Evolutionary conservation across 192 early-diverging fungal genomes (phyloP).

Genomic region (Podila horticola): DNA sequence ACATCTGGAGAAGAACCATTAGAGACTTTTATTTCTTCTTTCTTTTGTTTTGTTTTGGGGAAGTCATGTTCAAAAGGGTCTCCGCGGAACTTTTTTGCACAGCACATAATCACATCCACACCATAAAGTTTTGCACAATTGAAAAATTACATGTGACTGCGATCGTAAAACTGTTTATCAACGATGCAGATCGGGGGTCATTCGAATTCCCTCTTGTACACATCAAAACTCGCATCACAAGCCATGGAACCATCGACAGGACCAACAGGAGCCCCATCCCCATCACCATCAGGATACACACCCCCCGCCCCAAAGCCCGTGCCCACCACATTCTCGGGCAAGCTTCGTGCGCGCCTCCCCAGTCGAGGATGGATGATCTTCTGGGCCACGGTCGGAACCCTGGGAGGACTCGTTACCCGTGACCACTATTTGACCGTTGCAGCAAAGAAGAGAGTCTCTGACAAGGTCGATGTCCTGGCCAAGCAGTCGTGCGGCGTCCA

Average conservation of each 20-base stretch:
- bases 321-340: slow-evolving; percentile 34
- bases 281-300: slow-evolving; percentile 7
- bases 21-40: no score
- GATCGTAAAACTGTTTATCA: no score
- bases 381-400: slow-evolving; percentile 32
- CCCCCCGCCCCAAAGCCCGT: slow-evolving; percentile 12
- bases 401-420: slow-evolving; percentile 43
- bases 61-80: no score
- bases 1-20: no score
- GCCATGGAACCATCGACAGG: slow-evolving; percentile 16
- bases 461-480: slow-evolving; percentile 52
- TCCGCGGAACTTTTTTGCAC: no score
- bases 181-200: background rate
- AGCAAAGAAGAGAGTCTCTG: slow-evolving; percentile 39
- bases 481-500: slow-evolving; percentile 45
- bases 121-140: no score
- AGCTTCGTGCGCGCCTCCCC: slow-evolving; percentile 49
- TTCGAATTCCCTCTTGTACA: slow-evolving; percentile 4
- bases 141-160: no score
- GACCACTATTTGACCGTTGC: slow-evolving; percentile 52
- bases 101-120: no score
- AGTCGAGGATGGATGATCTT: slow-evolving; percentile 53
- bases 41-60: no score
- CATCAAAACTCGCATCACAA: background rate
- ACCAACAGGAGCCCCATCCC: background rate